A percentile compares a stretch with the other conserved stretches of the same genome.
Evolutionary conservation across 1,139 yeast species (phyloP).

Genomic region (Blastobotrys petasosporus): DNA sequence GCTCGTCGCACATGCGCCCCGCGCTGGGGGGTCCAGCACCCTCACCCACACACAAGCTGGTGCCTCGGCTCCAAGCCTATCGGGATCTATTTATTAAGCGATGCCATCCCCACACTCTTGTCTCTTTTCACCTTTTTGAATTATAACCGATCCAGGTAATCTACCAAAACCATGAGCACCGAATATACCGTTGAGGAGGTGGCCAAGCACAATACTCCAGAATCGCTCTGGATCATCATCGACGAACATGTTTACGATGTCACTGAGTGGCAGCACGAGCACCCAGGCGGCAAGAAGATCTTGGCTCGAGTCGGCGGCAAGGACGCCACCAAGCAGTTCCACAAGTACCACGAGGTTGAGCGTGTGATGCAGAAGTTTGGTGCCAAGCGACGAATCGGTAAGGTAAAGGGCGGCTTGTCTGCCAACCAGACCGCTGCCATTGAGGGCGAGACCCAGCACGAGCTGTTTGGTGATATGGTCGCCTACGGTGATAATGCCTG

Average conservation of each 20-base stretch:
- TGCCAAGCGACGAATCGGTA: conserved; percentile 36
- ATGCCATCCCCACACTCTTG: neutral
- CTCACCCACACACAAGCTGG: neutral
- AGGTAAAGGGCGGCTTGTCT: conserved; percentile 12
- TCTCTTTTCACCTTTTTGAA: neutral
- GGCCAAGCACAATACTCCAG: conserved; percentile 67
- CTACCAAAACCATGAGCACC: neutral
- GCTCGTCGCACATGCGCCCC: no score
- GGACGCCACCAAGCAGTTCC: conserved; percentile 81
- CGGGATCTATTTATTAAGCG: neutral
- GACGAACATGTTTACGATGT: conserved; percentile 85
- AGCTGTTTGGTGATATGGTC: conserved; percentile 37
- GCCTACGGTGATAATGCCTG: conserved; percentile 42
- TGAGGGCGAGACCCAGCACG: conserved; percentile 14
- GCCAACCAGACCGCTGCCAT: conserved; percentile 15
- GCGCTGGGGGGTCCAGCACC: neutral
- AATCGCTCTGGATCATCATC: conserved; percentile 82
- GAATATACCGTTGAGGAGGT: conserved; percentile 46
- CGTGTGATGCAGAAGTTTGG: conserved; percentile 38
- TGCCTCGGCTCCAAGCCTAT: conserved; percentile 1
- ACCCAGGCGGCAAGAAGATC: conserved; percentile 84
- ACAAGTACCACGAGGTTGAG: conserved; percentile 40
- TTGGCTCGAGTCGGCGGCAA: conserved; percentile 77
- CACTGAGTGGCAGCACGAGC: conserved; percentile 78
- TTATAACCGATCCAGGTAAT: neutral